Percentiles rank a stretch among this genome's conserved stretches.
phyloP scores from a whole-genome alignment of 805 yeast genomes.

The Candida sithepensis region DNA sequence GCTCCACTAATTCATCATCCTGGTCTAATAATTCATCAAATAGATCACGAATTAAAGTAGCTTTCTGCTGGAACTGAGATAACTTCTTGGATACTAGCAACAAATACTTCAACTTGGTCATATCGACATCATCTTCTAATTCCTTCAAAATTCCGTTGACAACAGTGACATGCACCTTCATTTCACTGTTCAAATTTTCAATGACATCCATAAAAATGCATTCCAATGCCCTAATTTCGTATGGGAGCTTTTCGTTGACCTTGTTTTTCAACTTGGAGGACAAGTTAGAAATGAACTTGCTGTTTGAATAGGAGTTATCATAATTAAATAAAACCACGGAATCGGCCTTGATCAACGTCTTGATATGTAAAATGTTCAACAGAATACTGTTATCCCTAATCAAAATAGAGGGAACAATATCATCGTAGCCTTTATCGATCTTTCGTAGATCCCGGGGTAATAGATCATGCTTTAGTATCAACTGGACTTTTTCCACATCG shows the following conservation, averaged over 20 bases:
- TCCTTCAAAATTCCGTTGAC: constrained; percentile 71
- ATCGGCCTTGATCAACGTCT: constrained; percentile 51
- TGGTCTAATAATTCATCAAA: constrained; percentile 81
- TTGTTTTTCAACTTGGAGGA: constrained; percentile 34
- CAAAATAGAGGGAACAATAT: constrained; percentile 55
- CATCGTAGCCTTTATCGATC: constrained; percentile 42
- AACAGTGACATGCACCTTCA: constrained; percentile 78
- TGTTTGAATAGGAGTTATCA: constrained; percentile 43
- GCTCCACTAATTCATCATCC: constrained; percentile 80
- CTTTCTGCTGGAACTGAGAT: constrained; percentile 80
- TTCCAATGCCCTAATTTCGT: constrained; percentile 89
- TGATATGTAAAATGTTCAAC: constrained; percentile 44
- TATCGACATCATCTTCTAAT: constrained; percentile 76
- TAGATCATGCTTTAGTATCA: constrained; percentile 42
- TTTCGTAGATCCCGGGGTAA: constrained; percentile 53
- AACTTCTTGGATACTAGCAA: constrained; percentile 83
- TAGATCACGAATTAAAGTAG: constrained; percentile 74
- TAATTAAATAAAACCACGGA: constrained; percentile 47
- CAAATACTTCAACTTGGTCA: constrained; percentile 71
- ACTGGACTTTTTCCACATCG: constrained; percentile 39
- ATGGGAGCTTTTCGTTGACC: constrained; percentile 51
- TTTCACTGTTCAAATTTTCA: constrained; percentile 75
- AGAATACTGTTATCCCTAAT: constrained; percentile 45
- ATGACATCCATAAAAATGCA: constrained; percentile 79
- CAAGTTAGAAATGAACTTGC: constrained; percentile 41